Evolutionary conservation across 78 protist genomes (phyloP), one percentile per base, ranked within the genome.

Genomic region (Cyanophora paradoxa): DNA sequence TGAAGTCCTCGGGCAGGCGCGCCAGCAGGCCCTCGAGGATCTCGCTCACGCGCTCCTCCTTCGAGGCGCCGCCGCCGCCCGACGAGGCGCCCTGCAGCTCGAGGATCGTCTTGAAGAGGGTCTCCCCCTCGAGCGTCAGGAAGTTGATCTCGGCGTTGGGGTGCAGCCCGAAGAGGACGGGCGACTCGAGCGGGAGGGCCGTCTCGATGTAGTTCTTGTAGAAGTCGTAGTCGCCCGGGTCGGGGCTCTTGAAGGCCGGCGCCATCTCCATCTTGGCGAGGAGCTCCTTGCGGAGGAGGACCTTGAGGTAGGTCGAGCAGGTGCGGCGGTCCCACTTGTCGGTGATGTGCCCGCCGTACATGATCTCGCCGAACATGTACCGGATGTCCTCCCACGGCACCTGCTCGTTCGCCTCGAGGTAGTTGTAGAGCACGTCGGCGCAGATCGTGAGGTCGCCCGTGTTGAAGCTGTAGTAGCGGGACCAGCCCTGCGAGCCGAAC

Each of bases 401-500:
- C n/a, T 36, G 13, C 8, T 50, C 36, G 72, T 67, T 68, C 28
- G 48, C 73, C 41, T 84, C 88, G 46, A 71, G 63, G 72, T 61
- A 64, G 64, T 84, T 74, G 41, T 48, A 62, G 31, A 74, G 61
- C 10, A 84, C 66, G 22, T 65, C 48, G 14, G 58, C 63, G 24
- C 76, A 72, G 33, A 74, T 64, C 10, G 62, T 54, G 41, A 84
- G 40, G 52, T 78, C 83, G 30, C 81, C 88, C 19, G 7, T 52
- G 70, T 62, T 66, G 77, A 70, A 74, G 26, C 81, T 69, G 44
- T 84, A 84, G 19, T 19, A 26, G 24, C 50, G 54, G 54, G 63
- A 72, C 75, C 77, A 83, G 30, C 88, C 86, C 48, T 40, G n/a
- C n/a, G n/a, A 59, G 20, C 96, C 93, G 56, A 88, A 92, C 85